Evolutionary conservation across 306 rosid genomes (phyloP).

Genomic region (Trifolium subterraneum): DNA sequence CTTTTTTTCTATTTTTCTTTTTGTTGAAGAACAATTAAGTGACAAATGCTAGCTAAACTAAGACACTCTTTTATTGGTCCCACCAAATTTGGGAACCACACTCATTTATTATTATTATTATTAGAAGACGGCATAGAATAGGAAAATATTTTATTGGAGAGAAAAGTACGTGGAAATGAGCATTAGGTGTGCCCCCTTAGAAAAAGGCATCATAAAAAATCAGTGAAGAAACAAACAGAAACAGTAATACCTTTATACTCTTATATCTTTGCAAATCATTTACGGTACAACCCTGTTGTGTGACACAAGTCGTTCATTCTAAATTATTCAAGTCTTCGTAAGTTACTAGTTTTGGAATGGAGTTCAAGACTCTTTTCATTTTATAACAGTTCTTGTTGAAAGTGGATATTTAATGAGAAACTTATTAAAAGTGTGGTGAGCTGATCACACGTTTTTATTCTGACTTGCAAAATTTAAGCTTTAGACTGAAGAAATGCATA

Average conservation of each 20-base stretch:
- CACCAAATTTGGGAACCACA: constrained; percentile 3
- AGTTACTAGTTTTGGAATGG: constrained; percentile 7
- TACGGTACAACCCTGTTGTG: neutral
- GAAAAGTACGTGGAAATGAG: neutral
- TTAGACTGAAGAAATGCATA: constrained; percentile 30
- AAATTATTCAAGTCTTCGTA: neutral
- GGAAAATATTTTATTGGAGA: neutral
- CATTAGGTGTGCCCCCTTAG: neutral
- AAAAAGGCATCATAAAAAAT: neutral
- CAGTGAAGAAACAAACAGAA: neutral
- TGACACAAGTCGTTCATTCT: neutral
- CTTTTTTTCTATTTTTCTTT: neutral
- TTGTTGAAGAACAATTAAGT: neutral
- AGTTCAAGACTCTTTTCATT: constrained; percentile 25
- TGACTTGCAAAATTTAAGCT: constrained; percentile 17
- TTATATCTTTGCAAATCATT: constrained; percentile 2
- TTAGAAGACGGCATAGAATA: neutral
- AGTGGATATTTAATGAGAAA: constrained; percentile 13
- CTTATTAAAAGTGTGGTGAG: constrained; percentile 18
- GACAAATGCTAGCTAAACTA: neutral
- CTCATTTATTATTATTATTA: neutral
- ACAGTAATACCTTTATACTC: neutral
- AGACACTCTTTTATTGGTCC: neutral
- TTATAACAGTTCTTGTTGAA: constrained; percentile 6
- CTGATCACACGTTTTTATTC: neutral